Conservation (phyloP, 257 asterid species). For the Penstemon newberryi region DNA sequence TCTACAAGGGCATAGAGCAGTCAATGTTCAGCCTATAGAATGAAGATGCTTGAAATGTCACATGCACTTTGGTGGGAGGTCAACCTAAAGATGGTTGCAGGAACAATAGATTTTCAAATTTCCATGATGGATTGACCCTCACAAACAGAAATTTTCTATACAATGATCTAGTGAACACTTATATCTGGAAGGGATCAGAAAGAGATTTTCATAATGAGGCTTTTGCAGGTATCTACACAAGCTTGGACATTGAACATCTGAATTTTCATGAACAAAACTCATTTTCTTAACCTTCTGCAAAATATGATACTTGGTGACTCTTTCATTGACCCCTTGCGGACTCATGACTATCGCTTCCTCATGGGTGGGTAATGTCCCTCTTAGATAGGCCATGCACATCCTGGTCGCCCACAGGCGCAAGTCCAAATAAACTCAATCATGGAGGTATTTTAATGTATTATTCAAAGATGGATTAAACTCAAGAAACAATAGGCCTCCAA, state of each 20-base stretch:
- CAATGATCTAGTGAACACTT: not conserved
- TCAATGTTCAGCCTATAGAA: too few species aligned
- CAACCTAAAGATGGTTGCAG: too few species aligned
- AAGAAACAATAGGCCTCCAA: not conserved
- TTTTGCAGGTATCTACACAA: not conserved
- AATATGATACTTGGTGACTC: too few species aligned
- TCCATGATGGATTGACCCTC: too few species aligned
- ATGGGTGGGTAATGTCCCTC: not conserved
- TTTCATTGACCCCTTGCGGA: too few species aligned
- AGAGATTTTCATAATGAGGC: not conserved
- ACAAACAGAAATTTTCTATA: too few species aligned
- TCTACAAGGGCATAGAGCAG: too few species aligned
- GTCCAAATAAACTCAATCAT: conserved; percentile 1
- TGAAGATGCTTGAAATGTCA: too few species aligned
- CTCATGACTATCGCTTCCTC: not conserved
- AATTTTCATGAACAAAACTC: too few species aligned
- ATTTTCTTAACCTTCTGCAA: too few species aligned
- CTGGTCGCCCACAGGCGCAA: not conserved
- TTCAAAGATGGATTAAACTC: not conserved
- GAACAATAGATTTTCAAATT: too few species aligned
- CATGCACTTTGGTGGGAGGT: too few species aligned
- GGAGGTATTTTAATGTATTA: not conserved
- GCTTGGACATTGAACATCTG: not conserved
- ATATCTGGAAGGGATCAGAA: not conserved
- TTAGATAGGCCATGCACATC: not conserved